A percentile compares a stretch with the other conserved stretches of the same genome.
Evolutionary conservation across 176 grass and related monocot genomes (phyloP).

Genomic region (Olyra latifolia): DNA sequence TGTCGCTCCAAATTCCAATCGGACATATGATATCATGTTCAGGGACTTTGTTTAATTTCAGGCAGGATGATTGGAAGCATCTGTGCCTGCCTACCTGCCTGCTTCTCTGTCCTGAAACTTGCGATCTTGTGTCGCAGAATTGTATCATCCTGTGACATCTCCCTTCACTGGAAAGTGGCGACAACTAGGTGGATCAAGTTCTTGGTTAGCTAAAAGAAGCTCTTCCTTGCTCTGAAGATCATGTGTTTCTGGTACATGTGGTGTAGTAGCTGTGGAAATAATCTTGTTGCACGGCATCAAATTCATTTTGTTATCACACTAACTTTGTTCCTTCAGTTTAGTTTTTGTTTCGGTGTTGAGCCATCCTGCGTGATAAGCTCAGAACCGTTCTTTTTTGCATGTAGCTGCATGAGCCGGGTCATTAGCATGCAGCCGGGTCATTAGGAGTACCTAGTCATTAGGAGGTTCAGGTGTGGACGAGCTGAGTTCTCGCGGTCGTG

Average conservation of each 20-base stretch:
- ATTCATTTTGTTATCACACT: too few relatives aligned
- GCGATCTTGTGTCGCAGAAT: constrained; percentile 28
- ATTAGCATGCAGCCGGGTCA: too few relatives aligned
- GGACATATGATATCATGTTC: constrained; percentile 15
- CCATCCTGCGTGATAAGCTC: too few relatives aligned
- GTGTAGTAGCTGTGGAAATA: too few relatives aligned
- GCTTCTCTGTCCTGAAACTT: constrained; percentile 11
- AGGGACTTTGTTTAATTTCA: constrained; percentile 7
- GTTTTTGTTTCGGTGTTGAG: too few relatives aligned
- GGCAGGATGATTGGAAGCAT: background rate
- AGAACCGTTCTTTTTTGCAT: too few relatives aligned
- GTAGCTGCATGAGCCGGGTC: too few relatives aligned
- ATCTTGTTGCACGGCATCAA: too few relatives aligned
- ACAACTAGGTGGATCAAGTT: background rate
- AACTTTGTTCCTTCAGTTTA: too few relatives aligned
- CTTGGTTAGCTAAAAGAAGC: background rate
- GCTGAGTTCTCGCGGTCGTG: too few relatives aligned
- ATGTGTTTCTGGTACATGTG: background rate
- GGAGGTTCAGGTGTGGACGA: too few relatives aligned
- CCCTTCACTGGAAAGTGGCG: constrained; percentile 1
- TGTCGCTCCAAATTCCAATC: background rate
- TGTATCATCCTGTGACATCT: background rate
- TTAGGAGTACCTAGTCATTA: too few relatives aligned
- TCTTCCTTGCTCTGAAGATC: background rate
- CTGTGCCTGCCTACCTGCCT: background rate